Percentiles rank a stretch among this genome's conserved stretches.
These are phyloP conservation scores for Phragmites australis DNA, from an alignment of 176 grass and related monocot genomes.

Conservation along the genomic window DNA sequence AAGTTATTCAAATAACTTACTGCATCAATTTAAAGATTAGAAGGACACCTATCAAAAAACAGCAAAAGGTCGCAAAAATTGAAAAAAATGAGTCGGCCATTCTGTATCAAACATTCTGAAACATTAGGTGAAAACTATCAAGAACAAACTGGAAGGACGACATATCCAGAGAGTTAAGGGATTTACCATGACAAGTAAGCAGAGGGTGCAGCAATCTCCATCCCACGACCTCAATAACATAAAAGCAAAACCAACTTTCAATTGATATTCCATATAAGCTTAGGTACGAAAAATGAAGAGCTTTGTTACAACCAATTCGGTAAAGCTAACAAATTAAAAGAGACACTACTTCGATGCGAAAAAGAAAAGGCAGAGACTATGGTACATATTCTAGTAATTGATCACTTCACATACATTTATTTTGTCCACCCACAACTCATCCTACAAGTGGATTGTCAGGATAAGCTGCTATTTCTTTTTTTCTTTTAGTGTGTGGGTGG, in stretches of 20 bases:
- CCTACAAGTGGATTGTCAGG: not conserved
- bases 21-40: not conserved
- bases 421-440: not conserved
- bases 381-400: constrained; percentile 1
- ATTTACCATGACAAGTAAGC: constrained; percentile 59
- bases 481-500: not conserved
- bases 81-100: not conserved
- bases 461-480: not conserved
- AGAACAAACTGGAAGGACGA: constrained; percentile 1
- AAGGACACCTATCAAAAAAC: not conserved
- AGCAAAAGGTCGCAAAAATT: not conserved
- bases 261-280: constrained; percentile 33
- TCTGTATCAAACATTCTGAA: not conserved
- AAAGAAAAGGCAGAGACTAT: not conserved
- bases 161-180: constrained; percentile 20
- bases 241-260: constrained; percentile 67
- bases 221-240: constrained; percentile 60
- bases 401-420: not conserved
- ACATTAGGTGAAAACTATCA: not conserved
- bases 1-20: not conserved
- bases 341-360: not conserved
- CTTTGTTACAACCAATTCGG: not conserved
- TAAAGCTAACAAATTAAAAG: constrained; percentile 15
- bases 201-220: constrained; percentile 60
- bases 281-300: constrained; percentile 9